phyloP scores from a whole-genome alignment of 23 red algal species.

The Porphyridium purpureum region DNA sequence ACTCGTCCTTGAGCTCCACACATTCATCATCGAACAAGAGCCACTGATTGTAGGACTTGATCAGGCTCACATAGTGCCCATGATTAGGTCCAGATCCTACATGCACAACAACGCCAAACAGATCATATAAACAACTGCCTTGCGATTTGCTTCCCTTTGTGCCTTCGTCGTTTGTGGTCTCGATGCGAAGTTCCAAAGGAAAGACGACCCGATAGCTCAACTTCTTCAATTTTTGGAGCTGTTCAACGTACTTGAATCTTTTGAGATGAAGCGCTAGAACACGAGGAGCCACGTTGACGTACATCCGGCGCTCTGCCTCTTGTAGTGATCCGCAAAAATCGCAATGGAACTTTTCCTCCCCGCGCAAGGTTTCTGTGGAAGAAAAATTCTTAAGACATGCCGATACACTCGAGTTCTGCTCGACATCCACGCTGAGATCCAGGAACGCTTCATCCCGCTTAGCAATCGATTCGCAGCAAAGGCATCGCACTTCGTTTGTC shows the following conservation, averaged over 20 bases:
- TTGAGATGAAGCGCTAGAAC: slow-evolving; percentile 94
- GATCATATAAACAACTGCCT: slow-evolving; percentile 69
- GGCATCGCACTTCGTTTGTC: slow-evolving; percentile 76
- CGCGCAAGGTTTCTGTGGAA: slow-evolving; percentile 66
- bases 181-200: slow-evolving; percentile 74
- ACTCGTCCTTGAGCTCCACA: slow-evolving; percentile 88
- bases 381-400: slow-evolving; percentile 83
- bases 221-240: slow-evolving; percentile 70
- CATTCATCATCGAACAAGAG: slow-evolving; percentile 94
- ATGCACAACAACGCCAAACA: slow-evolving; percentile 94
- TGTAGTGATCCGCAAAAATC: slow-evolving; percentile 76
- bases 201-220: slow-evolving; percentile 86
- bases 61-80: slow-evolving; percentile 90
- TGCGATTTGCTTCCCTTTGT: slow-evolving; percentile 44
- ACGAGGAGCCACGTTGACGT: slow-evolving; percentile 49
- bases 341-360: slow-evolving; percentile 94
- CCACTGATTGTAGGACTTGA: slow-evolving; percentile 74
- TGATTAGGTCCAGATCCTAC: slow-evolving; percentile 92
- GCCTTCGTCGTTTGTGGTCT: slow-evolving; percentile 77
- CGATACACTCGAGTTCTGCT: slow-evolving; percentile 72
- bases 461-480: slow-evolving; percentile 92
- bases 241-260: slow-evolving; percentile 90
- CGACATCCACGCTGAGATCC: slow-evolving; percentile 85
- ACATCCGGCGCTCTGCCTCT: slow-evolving; percentile 84
- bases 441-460: slow-evolving; percentile 71